Conservation (phyloP, 75 land plant genomes). For the Selaginella tamariscina region DNA sequence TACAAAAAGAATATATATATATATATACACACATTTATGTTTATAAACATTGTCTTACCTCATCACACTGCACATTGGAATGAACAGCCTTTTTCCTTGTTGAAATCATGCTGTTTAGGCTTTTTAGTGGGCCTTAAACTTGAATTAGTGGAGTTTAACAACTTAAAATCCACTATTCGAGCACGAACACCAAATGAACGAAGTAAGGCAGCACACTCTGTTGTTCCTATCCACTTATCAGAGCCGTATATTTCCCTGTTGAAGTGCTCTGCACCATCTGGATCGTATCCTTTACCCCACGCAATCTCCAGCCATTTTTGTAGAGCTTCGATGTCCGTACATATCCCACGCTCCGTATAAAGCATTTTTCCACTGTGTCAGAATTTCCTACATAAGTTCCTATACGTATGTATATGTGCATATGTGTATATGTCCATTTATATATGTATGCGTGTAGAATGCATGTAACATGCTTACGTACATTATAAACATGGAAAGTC, state of each 20-base stretch:
- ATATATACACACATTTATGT: too few species aligned
- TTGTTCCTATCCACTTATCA: constrained; percentile 83
- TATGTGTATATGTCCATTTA: too few species aligned
- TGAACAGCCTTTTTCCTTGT: constrained; percentile 31
- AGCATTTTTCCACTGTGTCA: too few species aligned
- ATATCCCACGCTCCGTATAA: constrained; percentile 78
- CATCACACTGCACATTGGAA: constrained; percentile 21
- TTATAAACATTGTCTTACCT: too few species aligned
- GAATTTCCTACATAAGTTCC: too few species aligned
- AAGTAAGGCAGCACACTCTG: constrained; percentile 88
- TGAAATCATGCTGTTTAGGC: constrained; percentile 14
- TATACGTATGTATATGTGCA: too few species aligned
- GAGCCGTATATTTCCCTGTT: constrained; percentile 45
- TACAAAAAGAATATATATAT: too few species aligned
- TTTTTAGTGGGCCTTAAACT: constrained; percentile 3
- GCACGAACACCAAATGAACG: constrained; percentile 82
- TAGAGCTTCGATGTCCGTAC: constrained; percentile 73
- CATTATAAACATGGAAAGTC: too few species aligned
- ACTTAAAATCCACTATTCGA: constrained; percentile 62
- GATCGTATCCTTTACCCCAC: constrained; percentile 77
- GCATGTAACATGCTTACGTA: too few species aligned
- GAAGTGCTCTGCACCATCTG: constrained; percentile 45
- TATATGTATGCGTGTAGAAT: too few species aligned
- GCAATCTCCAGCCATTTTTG: constrained; percentile 94
- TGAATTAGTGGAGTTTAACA: too few species aligned